Evolutionary conservation across 2,329 filamentous ascomycete species (phyloP).

Genomic region (Talaromyces verruculosus): DNA sequence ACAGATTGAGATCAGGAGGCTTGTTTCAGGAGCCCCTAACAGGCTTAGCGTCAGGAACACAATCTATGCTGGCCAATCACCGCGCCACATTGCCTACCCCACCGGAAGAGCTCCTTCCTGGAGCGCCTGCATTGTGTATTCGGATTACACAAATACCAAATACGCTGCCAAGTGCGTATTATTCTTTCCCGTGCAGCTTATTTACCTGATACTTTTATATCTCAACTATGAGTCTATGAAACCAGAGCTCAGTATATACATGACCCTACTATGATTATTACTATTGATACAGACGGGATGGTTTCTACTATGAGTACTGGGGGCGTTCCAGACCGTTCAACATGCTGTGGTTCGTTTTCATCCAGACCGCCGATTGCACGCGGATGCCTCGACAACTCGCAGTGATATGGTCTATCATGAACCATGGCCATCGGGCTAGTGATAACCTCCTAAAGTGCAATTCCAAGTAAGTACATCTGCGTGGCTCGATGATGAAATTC

Average conservation of each 20-base stretch:
- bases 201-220: constrained; percentile 4
- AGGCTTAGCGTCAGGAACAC: constrained; percentile 20
- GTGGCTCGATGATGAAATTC: not conserved
- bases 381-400: not conserved
- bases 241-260: not conserved
- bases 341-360: not conserved
- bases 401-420: not conserved
- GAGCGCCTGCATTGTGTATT: not conserved
- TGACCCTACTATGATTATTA: not conserved
- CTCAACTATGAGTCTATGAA: not conserved
- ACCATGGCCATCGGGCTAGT: not conserved
- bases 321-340: not conserved
- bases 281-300: not conserved
- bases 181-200: not conserved
- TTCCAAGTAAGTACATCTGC: not conserved
- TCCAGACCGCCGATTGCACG: not conserved
- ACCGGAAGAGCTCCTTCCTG: not conserved
- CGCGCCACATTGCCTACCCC: not conserved
- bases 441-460: not conserved
- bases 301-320: not conserved
- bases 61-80: not conserved
- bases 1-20: not conserved
- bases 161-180: not conserved
- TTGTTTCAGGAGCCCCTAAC: constrained; percentile 14
- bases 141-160: not conserved